A percentile compares a stretch with the other conserved stretches of the same genome.
Evolutionary conservation across 495 filamentous ascomycete species (phyloP).

Genomic region (Cenococcum geophilum): DNA sequence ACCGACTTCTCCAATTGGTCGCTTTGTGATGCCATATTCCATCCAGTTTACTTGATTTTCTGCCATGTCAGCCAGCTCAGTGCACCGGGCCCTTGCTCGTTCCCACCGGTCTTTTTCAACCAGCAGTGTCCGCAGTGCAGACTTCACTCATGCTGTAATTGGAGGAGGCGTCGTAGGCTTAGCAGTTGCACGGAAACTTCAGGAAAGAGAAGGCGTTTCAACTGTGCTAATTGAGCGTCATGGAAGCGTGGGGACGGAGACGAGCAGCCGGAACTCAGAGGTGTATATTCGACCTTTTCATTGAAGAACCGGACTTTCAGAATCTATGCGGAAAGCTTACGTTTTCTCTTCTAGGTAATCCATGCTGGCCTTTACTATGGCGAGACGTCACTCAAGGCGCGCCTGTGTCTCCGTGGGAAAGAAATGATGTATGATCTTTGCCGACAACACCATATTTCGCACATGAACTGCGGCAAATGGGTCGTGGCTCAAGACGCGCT

Average conservation of each 20-base stretch:
- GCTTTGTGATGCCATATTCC: background rate
- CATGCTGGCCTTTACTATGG: slow-evolving; percentile 96
- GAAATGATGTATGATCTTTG: slow-evolving; percentile 76
- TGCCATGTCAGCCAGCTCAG: slow-evolving; percentile 2
- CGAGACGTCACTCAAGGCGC: slow-evolving; percentile 66
- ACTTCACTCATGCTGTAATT: slow-evolving; percentile 85
- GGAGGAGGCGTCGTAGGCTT: slow-evolving; percentile 89
- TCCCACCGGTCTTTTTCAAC: slow-evolving; percentile 31
- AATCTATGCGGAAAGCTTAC: background rate
- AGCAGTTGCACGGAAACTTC: slow-evolving; percentile 73
- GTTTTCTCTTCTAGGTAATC: slow-evolving; percentile 57
- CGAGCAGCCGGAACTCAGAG: slow-evolving; percentile 88
- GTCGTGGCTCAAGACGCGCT: slow-evolving; percentile 75
- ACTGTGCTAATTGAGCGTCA: slow-evolving; percentile 84
- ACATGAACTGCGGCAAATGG: slow-evolving; percentile 83
- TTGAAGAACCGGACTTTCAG: background rate
- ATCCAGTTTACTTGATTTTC: background rate
- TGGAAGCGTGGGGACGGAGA: slow-evolving; percentile 74
- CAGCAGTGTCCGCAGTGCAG: slow-evolving; percentile 41
- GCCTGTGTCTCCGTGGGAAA: slow-evolving; percentile 71
- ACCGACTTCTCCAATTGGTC: background rate
- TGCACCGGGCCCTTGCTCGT: background rate
- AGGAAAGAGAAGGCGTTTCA: slow-evolving; percentile 53
- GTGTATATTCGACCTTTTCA: slow-evolving; percentile 30
- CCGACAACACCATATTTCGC: slow-evolving; percentile 55